Evolutionary conservation across 192 early-diverging fungal species (phyloP).

Genomic region (Linnemannia exigua): DNA sequence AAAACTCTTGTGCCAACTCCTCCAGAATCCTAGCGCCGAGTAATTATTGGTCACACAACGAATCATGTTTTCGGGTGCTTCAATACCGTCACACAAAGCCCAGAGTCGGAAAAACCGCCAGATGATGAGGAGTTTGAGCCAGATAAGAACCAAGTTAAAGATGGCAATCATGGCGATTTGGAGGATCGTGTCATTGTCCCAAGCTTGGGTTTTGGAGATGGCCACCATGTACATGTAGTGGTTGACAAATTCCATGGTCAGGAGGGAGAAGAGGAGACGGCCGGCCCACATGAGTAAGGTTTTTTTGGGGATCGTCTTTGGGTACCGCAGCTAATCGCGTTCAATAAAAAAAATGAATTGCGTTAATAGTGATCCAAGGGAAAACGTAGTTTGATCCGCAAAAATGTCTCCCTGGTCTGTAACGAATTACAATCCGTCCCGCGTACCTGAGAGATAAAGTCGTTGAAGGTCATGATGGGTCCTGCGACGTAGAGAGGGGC

Average conservation of each 20-base stretch:
- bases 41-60: constrained; percentile 98
- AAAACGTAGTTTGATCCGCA: constrained; percentile 19
- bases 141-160: constrained; percentile 92
- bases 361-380: not conserved
- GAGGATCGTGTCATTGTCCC: constrained; percentile 81
- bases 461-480: constrained; percentile 96
- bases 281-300: constrained; percentile 69
- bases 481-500: constrained; percentile 95
- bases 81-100: constrained; percentile 92
- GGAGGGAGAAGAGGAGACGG: constrained; percentile 70
- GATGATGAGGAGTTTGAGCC: constrained; percentile 93
- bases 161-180: constrained; percentile 91
- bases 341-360: not conserved
- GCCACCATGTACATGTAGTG: constrained; percentile 93
- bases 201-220: constrained; percentile 88
- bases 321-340: constrained; percentile 65
- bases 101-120: constrained; percentile 99
- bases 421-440: not conserved
- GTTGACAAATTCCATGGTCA: constrained; percentile 91
- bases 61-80: constrained; percentile 94
- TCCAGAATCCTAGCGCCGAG: constrained; percentile 94
- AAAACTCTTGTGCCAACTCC: constrained; percentile 95
- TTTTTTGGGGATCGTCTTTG: constrained; percentile 59
- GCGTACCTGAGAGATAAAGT: constrained; percentile 87
- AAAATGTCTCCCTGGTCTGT: not conserved